A percentile compares a stretch with the other conserved stretches of the same genome.
Conservation (phyloP, 208 protist genomes). For the Herpetomonas samuelpessoai region DNA sequence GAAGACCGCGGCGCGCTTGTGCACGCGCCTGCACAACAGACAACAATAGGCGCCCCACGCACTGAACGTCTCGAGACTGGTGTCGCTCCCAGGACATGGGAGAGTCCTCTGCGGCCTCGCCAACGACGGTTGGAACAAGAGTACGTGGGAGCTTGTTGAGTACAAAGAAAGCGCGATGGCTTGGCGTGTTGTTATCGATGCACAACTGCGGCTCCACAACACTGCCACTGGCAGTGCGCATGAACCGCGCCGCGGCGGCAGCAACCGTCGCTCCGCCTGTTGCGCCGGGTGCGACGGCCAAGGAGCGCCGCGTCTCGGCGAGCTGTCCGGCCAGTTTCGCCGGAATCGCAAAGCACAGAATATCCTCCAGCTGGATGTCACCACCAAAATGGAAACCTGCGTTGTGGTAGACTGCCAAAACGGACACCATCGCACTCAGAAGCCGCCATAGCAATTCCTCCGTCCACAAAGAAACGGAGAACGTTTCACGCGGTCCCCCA, state of each 20-base stretch:
- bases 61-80: constrained; percentile 40
- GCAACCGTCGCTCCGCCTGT: not conserved
- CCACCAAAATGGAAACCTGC: constrained; percentile 66
- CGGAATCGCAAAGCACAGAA: constrained; percentile 66
- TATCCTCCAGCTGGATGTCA: constrained; percentile 46
- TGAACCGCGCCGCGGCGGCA: constrained; percentile 1
- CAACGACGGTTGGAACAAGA: not conserved
- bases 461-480: constrained; percentile 42
- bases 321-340: constrained; percentile 22
- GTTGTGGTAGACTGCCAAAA: constrained; percentile 55
- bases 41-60: constrained; percentile 41
- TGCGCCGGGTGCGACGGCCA: constrained; percentile 5
- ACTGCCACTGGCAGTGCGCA: constrained; percentile 16
- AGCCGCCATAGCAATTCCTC: constrained; percentile 81
- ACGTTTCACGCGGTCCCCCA: too few relatives aligned
- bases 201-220: constrained; percentile 26
- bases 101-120: constrained; percentile 7
- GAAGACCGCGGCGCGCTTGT: too few relatives aligned
- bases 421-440: constrained; percentile 55
- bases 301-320: constrained; percentile 23
- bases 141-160: constrained; percentile 9
- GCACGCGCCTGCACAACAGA: constrained; percentile 31
- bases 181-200: constrained; percentile 34
- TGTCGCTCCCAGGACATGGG: constrained; percentile 15
- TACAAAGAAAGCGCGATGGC: constrained; percentile 50